These are phyloP conservation scores for Kurtzmaniella quercitrusa DNA, from an alignment of 1,139 yeast species.

Conservation along the genomic window DNA sequence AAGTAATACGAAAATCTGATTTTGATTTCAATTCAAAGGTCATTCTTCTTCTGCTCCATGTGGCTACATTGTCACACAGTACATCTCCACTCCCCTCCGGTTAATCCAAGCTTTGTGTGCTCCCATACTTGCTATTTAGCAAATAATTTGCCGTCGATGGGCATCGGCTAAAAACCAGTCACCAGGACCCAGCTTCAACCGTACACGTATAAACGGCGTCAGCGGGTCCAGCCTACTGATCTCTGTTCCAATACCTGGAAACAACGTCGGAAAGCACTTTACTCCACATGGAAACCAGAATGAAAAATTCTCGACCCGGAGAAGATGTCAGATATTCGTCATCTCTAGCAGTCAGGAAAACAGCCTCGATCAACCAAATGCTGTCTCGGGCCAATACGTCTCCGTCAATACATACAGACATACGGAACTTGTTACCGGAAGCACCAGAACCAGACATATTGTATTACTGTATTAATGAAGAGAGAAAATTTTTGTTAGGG, in stretches of 20 bases:
- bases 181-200: neutral
- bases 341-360: neutral
- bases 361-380: neutral
- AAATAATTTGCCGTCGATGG: neutral
- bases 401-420: constrained; percentile 71
- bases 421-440: constrained; percentile 99
- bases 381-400: neutral
- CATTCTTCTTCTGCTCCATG: too few relatives aligned
- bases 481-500: neutral
- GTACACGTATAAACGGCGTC: neutral
- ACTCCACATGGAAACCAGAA: neutral
- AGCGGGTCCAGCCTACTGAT: neutral
- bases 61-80: too few relatives aligned
- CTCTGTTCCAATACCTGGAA: neutral
- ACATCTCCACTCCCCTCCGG: too few relatives aligned
- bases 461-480: constrained; percentile 9
- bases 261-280: neutral
- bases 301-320: neutral
- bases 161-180: neutral
- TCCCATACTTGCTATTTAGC: too few relatives aligned
- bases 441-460: constrained; percentile 87
- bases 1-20: too few relatives aligned
- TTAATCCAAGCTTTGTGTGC: too few relatives aligned
- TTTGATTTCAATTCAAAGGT: too few relatives aligned
- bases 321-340: neutral